A percentile compares a stretch with the other conserved stretches of the same genome.
Conservation (phyloP, 1,139 yeast species). For the Diutina scorzettiae region DNA sequence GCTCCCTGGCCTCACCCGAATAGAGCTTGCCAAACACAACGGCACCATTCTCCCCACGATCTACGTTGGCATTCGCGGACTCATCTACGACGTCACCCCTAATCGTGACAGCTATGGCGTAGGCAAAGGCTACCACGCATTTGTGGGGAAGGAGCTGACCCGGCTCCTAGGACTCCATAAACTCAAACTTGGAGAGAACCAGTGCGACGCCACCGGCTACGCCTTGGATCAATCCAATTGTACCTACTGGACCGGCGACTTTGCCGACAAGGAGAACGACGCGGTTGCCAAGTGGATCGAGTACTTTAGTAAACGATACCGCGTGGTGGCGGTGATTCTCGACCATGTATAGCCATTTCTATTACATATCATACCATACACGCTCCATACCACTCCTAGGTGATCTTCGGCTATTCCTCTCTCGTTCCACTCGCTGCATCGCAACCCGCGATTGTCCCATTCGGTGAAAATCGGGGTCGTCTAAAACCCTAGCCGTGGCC, state of each 20-base stretch:
- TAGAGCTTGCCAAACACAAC: slow-evolving; percentile 22
- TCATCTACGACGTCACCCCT: slow-evolving; percentile 62
- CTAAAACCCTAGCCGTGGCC: too few species aligned
- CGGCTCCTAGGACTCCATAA: slow-evolving; percentile 45
- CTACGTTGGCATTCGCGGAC: slow-evolving; percentile 66
- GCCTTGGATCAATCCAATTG: slow-evolving; percentile 8
- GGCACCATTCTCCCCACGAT: slow-evolving; percentile 26
- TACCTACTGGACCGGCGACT: slow-evolving; percentile 38
- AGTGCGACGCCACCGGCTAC: slow-evolving; percentile 16
- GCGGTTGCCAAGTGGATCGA: slow-evolving; percentile 47
- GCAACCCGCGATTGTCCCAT: too few species aligned
- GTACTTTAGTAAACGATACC: slow-evolving; percentile 41
- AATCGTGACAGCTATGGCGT: slow-evolving; percentile 63
- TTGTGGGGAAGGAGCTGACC: slow-evolving; percentile 71
- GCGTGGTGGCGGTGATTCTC: slow-evolving; percentile 25
- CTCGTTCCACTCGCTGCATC: neutral
- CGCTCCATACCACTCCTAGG: neutral
- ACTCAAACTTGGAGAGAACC: slow-evolving; percentile 20
- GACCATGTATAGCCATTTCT: slow-evolving; percentile 11
- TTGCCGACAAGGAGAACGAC: slow-evolving; percentile 36
- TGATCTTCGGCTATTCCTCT: neutral
- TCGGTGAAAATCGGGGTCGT: too few species aligned
- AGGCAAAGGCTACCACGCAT: slow-evolving; percentile 57
- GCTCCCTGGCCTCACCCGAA: slow-evolving; percentile 24
- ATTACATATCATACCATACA: neutral